Evolutionary conservation across 1,284 basidiomycete genomes (phyloP), one percentile per base, ranked within the genome.

Genomic region (Fomitopsis palustris): DNA sequence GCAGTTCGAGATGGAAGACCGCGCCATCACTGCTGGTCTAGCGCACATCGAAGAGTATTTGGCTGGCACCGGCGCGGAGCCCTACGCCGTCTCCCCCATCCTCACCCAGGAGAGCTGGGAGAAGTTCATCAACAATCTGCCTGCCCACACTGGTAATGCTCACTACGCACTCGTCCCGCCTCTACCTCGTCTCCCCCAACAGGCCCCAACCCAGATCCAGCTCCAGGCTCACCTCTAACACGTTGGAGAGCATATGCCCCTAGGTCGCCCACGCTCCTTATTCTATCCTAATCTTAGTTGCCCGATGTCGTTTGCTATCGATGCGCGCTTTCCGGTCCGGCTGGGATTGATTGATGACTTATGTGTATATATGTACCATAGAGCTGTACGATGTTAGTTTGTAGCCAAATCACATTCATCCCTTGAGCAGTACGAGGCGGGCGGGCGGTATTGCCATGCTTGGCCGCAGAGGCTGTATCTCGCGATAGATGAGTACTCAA

Each of bases 31-130:
- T 2, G 64, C 64, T 6, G 60, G 60, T 2, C 33, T 65, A 9
- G 64, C 68, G 0, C 54, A 61, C n/a, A 41, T 72, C 7, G 75
- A 61, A 66, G 64, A 65, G 19, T 57, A 47, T 49, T 56, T 65
- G n/a, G 55, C n/a, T 23, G n/a, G 52, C 45, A 55, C 45, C 3
- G 58, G 45, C 23, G 53, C 55, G 1, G 55, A 53, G 35, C 37
- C 53, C 17, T 62, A 60, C 38, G 53, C 43, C 8, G 27, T 39
- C 2, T 51, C 56, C 10, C 61, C 61, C 29, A 64, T 64, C 27
- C 42, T 62, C 42, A 57, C 58, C 16, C 19, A 60, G 33, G 53
- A 56, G 25, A 53, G 49, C 23, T 64, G 61, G 61, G 54, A 60
- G 5, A n/a, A 53, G 0, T 62, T 58, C 58, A 37, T 61, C 10